phyloP scores from a whole-genome alignment of 352 stramenopile genomes.

The Pythium vanterpoolii region DNA sequence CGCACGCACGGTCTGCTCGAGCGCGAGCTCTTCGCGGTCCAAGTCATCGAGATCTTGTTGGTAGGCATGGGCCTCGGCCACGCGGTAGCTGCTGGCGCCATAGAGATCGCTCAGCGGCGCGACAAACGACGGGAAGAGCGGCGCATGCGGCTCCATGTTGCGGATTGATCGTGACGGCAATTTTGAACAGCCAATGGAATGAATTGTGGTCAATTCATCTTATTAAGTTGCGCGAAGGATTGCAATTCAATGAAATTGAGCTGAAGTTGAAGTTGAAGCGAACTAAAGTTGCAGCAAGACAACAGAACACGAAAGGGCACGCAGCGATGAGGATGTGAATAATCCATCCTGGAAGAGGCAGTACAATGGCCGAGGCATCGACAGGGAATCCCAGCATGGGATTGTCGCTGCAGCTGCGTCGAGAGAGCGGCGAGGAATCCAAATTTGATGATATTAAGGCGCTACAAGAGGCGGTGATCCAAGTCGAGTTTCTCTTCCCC shows the following conservation, averaged over 20 bases:
- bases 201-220: slow-evolving; percentile 18
- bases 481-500: slow-evolving; percentile 53
- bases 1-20: slow-evolving; percentile 47
- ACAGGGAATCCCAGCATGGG: neutral
- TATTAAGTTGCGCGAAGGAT: neutral
- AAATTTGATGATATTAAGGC: slow-evolving; percentile 60
- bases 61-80: slow-evolving; percentile 45
- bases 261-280: neutral
- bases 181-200: slow-evolving; percentile 1
- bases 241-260: neutral
- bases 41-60: slow-evolving; percentile 47
- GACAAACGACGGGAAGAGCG: slow-evolving; percentile 36
- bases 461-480: slow-evolving; percentile 52
- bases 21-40: slow-evolving; percentile 50
- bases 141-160: slow-evolving; percentile 23
- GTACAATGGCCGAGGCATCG: neutral
- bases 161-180: neutral
- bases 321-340: too few relatives aligned
- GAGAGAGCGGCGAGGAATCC: slow-evolving; percentile 29
- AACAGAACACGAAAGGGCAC: neutral
- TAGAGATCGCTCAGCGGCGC: slow-evolving; percentile 58
- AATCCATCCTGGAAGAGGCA: too few relatives aligned
- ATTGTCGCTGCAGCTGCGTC: slow-evolving; percentile 11
- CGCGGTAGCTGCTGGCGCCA: slow-evolving; percentile 42
- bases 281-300: neutral